phyloP scores from a whole-genome alignment of 148 eudicot species.

The Persicaria maculosa region DNA sequence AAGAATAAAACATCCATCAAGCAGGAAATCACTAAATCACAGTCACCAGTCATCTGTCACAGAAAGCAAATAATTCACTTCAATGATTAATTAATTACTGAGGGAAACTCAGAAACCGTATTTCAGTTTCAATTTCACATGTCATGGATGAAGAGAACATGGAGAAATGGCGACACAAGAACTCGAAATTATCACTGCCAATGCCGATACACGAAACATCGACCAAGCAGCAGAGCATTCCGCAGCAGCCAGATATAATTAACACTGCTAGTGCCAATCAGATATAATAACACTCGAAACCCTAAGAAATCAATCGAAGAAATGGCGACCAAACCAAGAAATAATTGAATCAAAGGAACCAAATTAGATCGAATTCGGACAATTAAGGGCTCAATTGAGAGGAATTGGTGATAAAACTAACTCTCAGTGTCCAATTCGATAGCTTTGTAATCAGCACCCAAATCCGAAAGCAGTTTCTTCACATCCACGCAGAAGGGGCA shows the following conservation, averaged over 20 bases:
- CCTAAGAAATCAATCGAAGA: not conserved
- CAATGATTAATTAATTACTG: too few species aligned
- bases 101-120: too few species aligned
- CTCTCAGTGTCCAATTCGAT: slow-evolving; percentile 45
- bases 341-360: not conserved
- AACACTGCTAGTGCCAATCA: not conserved
- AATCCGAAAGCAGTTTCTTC: slow-evolving; percentile 32
- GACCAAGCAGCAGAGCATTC: too few species aligned
- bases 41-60: not conserved
- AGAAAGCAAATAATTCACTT: too few species aligned
- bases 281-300: not conserved
- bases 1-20: slow-evolving; percentile 1
- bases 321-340: not conserved
- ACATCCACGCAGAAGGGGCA: slow-evolving; percentile 43
- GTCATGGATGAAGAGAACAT: too few species aligned
- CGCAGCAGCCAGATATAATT: not conserved
- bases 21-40: not conserved
- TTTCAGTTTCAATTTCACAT: too few species aligned
- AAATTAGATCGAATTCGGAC: not conserved
- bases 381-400: too few species aligned
- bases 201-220: too few species aligned
- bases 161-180: too few species aligned
- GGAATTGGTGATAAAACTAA: slow-evolving; percentile 12
- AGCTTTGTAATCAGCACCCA: slow-evolving; percentile 39
- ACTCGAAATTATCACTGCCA: too few species aligned